Evolutionary conservation across 2,329 filamentous ascomycete species (phyloP).

Genomic region (Phyllosticta citriasiana): DNA sequence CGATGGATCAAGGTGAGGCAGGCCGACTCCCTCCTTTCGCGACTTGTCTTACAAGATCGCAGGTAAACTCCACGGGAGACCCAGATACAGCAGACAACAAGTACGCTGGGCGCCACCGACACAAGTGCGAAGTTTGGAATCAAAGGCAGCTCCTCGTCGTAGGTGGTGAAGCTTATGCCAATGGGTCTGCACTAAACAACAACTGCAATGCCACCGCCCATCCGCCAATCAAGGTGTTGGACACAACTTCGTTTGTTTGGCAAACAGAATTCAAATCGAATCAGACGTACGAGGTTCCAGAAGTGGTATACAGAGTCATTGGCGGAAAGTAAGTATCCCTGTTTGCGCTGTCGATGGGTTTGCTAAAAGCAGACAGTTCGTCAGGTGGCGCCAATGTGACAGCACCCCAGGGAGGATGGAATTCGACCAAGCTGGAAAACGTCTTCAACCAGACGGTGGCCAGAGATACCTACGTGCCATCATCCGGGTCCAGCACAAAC

Average conservation of each 20-base stretch:
- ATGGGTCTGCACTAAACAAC: not conserved
- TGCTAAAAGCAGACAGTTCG: not conserved
- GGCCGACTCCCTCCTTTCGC: too few relatives aligned
- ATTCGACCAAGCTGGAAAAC: not conserved
- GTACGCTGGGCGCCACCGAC: not conserved
- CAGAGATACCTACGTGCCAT: not conserved
- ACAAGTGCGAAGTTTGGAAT: slow-evolving; percentile 5
- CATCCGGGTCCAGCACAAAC: not conserved
- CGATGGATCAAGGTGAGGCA: slow-evolving; percentile 3
- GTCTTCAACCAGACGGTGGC: not conserved
- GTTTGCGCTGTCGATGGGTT: not conserved
- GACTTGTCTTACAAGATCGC: too few relatives aligned
- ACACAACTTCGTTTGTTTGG: slow-evolving; percentile 1
- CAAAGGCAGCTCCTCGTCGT: slow-evolving; percentile 5
- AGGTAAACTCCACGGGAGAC: not conserved
- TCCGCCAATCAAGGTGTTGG: slow-evolving; percentile 2
- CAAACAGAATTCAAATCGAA: not conserved
- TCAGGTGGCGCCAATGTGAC: not conserved
- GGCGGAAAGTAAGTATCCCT: slow-evolving; percentile 2
- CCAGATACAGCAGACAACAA: not conserved
- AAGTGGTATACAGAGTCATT: not conserved
- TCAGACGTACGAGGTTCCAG: not conserved
- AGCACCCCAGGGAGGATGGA: not conserved
- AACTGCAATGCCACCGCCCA: not conserved
- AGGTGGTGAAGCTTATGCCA: not conserved